Conservation (phyloP, 805 yeast species). For the Kuraishia hungarica region DNA sequence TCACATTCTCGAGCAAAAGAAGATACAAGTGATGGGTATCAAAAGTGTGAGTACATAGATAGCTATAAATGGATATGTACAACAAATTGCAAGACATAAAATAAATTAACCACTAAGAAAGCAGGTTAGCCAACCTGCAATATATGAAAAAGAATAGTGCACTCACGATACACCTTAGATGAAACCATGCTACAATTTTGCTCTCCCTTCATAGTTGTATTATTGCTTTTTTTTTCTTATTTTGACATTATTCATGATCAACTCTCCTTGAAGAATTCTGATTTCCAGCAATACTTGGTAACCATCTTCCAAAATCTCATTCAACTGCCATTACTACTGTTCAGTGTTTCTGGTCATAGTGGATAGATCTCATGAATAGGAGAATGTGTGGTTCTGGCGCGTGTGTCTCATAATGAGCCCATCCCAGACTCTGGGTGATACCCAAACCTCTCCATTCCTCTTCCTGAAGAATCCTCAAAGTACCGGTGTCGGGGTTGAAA, state of each 20-base stretch:
- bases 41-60: background rate
- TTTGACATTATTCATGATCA: background rate
- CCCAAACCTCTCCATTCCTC: conserved; percentile 99
- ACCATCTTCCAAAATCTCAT: background rate
- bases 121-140: too few species aligned
- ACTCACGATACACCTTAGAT: background rate
- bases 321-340: background rate
- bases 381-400: conserved; percentile 98
- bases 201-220: background rate
- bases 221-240: background rate
- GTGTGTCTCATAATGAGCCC: conserved; percentile 97
- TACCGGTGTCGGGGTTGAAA: conserved; percentile 89
- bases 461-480: conserved; percentile 80
- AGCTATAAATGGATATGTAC: background rate
- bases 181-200: background rate
- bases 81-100: background rate
- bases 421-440: conserved; percentile 92
- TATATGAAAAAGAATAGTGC: too few species aligned
- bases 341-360: conserved; percentile 32
- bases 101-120: too few species aligned
- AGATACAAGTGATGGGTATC: background rate
- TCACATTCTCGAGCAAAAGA: background rate
- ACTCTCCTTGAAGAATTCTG: background rate
- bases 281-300: background rate
- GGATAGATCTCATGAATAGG: conserved; percentile 68